phyloP scores from a whole-genome alignment of 2,329 filamentous ascomycete species.

The Colletotrichum gloeosporioides region DNA sequence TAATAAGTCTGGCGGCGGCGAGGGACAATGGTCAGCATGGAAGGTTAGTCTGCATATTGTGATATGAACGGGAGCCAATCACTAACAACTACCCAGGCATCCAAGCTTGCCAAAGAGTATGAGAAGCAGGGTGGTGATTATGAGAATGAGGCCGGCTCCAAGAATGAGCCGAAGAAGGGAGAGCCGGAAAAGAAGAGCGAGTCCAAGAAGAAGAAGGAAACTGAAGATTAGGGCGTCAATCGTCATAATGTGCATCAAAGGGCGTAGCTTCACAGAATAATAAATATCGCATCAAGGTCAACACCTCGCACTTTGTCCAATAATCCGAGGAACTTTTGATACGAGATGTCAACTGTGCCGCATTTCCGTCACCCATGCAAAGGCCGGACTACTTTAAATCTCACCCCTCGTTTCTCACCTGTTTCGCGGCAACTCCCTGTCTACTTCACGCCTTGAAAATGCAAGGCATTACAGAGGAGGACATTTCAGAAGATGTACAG shows the following conservation, averaged over 20 bases:
- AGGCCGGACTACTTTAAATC: not conserved
- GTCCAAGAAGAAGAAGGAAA: slow-evolving; percentile 24
- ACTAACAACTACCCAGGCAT: slow-evolving; percentile 24
- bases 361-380: not conserved
- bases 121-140: slow-evolving; percentile 46
- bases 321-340: not conserved
- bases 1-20: slow-evolving; percentile 44
- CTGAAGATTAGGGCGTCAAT: not conserved
- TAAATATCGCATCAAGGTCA: not conserved
- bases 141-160: slow-evolving; percentile 44
- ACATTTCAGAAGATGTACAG: not conserved
- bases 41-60: not conserved
- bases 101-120: slow-evolving; percentile 46
- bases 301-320: not conserved
- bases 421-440: not conserved
- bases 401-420: not conserved
- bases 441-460: not conserved
- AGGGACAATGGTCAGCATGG: slow-evolving; percentile 32
- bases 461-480: not conserved
- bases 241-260: not conserved
- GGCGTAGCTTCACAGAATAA: not conserved
- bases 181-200: slow-evolving; percentile 30
- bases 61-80: rapidly evolving
- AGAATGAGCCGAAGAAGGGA: slow-evolving; percentile 38
- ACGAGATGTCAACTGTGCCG: not conserved